Conservation (phyloP, 257 asterid genomes). For the Apocynum venetum region DNA sequence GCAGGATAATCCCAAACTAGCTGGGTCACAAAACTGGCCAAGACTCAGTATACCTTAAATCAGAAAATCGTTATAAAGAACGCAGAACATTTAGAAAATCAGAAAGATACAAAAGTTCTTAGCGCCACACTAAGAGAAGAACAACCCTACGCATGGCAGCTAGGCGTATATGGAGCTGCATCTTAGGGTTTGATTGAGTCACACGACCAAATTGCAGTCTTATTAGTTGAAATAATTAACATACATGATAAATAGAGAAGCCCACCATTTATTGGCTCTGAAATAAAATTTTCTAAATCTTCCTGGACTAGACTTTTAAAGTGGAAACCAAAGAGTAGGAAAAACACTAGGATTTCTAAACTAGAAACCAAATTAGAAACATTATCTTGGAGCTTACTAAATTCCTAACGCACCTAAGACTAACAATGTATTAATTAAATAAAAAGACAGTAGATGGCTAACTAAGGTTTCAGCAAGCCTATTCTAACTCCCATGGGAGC, state of each 20-base stretch:
- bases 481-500: neutral
- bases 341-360: neutral
- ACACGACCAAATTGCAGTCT: neutral
- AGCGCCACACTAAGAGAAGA: too few relatives aligned
- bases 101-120: too few relatives aligned
- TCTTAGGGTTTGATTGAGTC: neutral
- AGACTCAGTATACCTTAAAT: too few relatives aligned
- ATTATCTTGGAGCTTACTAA: neutral
- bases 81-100: too few relatives aligned
- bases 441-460: too few relatives aligned
- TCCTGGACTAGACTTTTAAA: neutral
- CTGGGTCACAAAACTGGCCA: too few relatives aligned
- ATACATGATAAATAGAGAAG: too few relatives aligned
- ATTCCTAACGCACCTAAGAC: neutral
- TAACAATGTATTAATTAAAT: too few relatives aligned
- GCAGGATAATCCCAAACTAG: too few relatives aligned
- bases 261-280: neutral
- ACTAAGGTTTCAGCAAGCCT: neutral
- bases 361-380: neutral
- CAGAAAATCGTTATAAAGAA: too few relatives aligned
- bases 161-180: neutral
- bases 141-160: too few relatives aligned
- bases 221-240: neutral
- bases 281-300: neutral
- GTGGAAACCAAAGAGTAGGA: neutral